Percentiles rank a stretch among this genome's conserved stretches.
Evolutionary conservation across 2,329 filamentous ascomycete genomes (phyloP).

Genomic region (Aspergillus udagawae): DNA sequence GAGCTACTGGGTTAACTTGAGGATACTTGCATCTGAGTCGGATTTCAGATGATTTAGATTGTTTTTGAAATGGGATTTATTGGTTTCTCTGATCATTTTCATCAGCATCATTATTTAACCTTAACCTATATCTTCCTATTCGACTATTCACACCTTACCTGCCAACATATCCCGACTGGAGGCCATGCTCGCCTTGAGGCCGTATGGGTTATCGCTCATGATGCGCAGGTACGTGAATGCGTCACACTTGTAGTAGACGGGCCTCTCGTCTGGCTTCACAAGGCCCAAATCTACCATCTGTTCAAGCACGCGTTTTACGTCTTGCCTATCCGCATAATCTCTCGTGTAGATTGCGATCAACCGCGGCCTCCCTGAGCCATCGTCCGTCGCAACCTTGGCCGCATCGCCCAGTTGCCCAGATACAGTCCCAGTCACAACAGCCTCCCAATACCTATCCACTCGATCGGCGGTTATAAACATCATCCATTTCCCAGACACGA

Average conservation of each 20-base stretch:
- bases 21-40: not conserved
- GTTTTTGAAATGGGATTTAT: not conserved
- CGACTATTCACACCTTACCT: conserved; percentile 18
- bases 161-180: conserved; percentile 37
- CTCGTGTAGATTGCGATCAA: conserved; percentile 75
- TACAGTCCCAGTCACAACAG: conserved; percentile 63
- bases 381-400: conserved; percentile 67
- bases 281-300: conserved; percentile 61
- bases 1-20: conserved; percentile 4
- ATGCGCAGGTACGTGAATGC: conserved; percentile 69
- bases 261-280: conserved; percentile 37
- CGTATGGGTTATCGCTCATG: conserved; percentile 57
- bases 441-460: conserved; percentile 47
- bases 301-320: conserved; percentile 65
- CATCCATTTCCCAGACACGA: conserved; percentile 61
- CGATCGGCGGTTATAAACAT: conserved; percentile 18
- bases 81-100: conserved; percentile 1
- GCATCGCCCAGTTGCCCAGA: conserved; percentile 66
- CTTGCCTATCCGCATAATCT: conserved; percentile 65
- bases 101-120: conserved; percentile 5
- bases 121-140: not conserved
- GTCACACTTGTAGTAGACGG: conserved; percentile 77
- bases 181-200: conserved; percentile 52
- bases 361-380: conserved; percentile 39
- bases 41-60: not conserved